Evolutionary conservation across 306 rosid species (phyloP), one percentile per base, ranked within the genome.

Genomic region (Oxytropis ochrocephala): DNA sequence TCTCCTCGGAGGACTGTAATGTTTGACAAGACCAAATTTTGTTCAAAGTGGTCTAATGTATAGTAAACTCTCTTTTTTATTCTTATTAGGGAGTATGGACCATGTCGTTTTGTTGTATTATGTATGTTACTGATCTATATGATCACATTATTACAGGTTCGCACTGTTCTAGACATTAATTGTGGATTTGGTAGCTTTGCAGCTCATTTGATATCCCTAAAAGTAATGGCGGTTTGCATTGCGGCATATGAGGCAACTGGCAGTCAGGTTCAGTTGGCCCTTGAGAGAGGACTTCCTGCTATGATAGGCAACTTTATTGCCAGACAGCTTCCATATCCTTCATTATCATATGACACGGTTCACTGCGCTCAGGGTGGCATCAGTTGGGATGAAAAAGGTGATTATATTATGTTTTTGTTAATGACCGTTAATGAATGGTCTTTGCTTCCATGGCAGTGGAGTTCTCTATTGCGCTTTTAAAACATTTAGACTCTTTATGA

Each of bases 181-280:
- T 95, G 99, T 75, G 99, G 99, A 73, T 95, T 95, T 77, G 99
- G 99, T 68, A 87, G 99, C 81, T 91, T 95, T 80, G 99, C 97
- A 74, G 99, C 99, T 81, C 97, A 86, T 85, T 74, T 95, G 42
- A 78, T 79, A 67, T 88, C 99, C 19, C 76, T 89, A 68, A 89
- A 91, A 75, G 83, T 95, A 55, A 89, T 91, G 99, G 82, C 87
- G 10, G 74, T 95, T 69, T 95, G 99, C 79, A 78, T 95, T 71
- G 97, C 99, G 69, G 86, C 88, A 18, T 95, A 85, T 67, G 99
- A 95, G 82, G 91, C 93, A 69, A 87, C 99, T 71, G 99, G 99
- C 57, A 91, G 99, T 81, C 99, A 95, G 80, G 99, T 95, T 79
- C 99, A 95, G 62, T 79, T 95, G 88, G 82, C 97, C 80, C 97